Percentiles rank a stretch among this genome's conserved stretches.
These are phyloP conservation scores for Calonectria montana DNA, from an alignment of 2,329 filamentous ascomycete species.

Conservation along the genomic window DNA sequence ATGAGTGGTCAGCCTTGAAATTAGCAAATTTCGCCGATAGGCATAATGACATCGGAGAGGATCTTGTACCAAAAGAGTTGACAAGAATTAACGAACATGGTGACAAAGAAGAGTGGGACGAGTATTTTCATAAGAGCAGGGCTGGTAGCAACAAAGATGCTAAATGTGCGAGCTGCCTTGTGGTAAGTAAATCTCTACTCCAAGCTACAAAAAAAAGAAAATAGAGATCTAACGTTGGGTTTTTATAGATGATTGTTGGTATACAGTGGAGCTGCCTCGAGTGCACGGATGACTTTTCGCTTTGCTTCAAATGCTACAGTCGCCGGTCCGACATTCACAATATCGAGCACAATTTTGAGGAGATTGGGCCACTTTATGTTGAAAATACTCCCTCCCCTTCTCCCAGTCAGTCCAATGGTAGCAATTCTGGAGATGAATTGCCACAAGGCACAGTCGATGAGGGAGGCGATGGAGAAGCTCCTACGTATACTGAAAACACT, in stretches of 20 bases:
- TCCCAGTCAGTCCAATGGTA: background rate
- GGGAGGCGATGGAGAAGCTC: no score
- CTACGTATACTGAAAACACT: background rate
- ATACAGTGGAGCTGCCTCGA: background rate
- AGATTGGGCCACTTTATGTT: background rate
- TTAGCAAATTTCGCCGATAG: background rate
- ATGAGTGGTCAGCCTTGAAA: background rate
- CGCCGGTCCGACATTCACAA: background rate
- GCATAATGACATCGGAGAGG: background rate
- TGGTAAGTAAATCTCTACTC: background rate
- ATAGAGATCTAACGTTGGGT: background rate
- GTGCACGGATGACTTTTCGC: background rate
- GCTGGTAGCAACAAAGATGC: background rate
- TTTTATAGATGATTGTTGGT: background rate
- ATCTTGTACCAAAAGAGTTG: background rate
- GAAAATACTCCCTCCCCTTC: background rate
- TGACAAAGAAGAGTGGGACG: background rate
- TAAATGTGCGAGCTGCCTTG: background rate
- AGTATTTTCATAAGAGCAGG: background rate
- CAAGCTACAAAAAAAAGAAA: background rate
- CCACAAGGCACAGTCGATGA: background rate
- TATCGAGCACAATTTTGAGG: background rate
- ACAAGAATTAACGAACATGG: background rate
- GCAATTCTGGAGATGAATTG: background rate
- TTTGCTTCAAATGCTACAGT: background rate